Evolutionary conservation across 208 protist genomes (phyloP).

Genomic region (Acanthamoeba royreba): DNA sequence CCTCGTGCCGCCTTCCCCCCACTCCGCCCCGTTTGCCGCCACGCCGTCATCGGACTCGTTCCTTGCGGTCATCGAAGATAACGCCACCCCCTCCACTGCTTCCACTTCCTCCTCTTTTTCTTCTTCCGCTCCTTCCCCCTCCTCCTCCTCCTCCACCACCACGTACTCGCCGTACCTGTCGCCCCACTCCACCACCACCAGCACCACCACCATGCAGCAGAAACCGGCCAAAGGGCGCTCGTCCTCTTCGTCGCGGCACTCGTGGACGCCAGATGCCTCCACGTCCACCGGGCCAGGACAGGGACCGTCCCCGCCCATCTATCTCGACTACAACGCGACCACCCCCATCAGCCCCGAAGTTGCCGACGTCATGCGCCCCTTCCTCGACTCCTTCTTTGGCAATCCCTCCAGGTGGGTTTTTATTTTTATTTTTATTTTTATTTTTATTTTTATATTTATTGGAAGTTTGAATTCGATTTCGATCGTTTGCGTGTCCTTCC

Average conservation of each 20-base stretch:
- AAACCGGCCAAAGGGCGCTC: neutral
- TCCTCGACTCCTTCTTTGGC: conserved; percentile 18
- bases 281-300: neutral
- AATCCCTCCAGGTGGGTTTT: neutral
- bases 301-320: conserved; percentile 75
- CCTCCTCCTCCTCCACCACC: neutral
- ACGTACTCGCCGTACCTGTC: neutral
- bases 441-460: neutral
- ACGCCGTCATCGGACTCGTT: too few relatives aligned
- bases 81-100: too few relatives aligned
- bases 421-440: neutral
- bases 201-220: neutral
- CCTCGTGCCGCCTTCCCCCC: too few relatives aligned
- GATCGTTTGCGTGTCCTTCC: neutral
- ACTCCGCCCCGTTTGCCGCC: too few relatives aligned
- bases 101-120: too few relatives aligned
- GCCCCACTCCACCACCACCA: neutral
- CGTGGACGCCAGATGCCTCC: too few relatives aligned
- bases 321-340: conserved; percentile 92
- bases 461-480: neutral
- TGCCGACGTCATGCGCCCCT: conserved; percentile 12
- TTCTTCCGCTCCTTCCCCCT: too few relatives aligned
- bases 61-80: too few relatives aligned
- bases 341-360: conserved; percentile 87
- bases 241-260: neutral